Evolutionary conservation across 768 basidiomycete genomes (phyloP).

Genomic region (Candolleomyces aberdarensis): DNA sequence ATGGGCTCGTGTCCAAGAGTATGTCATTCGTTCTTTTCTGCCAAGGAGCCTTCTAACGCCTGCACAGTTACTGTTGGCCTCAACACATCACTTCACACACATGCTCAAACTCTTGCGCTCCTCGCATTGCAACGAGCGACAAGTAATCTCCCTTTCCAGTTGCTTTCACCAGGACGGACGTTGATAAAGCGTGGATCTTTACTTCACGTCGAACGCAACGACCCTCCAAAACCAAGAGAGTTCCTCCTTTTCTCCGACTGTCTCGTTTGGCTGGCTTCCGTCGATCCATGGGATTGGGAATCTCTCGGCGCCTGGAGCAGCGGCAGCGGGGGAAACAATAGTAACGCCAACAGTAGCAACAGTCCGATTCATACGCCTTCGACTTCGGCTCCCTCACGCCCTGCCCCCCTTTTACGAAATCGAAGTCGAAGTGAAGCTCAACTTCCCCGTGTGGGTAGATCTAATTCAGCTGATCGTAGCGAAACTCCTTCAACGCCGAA

Average conservation of each 20-base stretch:
- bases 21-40: constrained; percentile 11
- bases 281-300: constrained; percentile 39
- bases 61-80: constrained; percentile 68
- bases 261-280: constrained; percentile 69
- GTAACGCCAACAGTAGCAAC: constrained; percentile 10
- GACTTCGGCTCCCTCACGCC: constrained; percentile 14
- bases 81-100: constrained; percentile 75
- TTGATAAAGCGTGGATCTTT: constrained; percentile 69
- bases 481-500: background rate
- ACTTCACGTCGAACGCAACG: constrained; percentile 52
- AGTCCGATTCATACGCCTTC: constrained; percentile 3
- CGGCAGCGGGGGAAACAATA: constrained; percentile 19
- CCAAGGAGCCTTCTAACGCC: background rate
- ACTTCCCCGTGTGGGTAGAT: constrained; percentile 24
- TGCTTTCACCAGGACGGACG: constrained; percentile 78
- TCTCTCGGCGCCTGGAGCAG: constrained; percentile 26
- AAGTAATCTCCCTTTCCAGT: constrained; percentile 68
- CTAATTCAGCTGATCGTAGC: background rate
- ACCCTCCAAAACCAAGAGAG: constrained; percentile 53
- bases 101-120: constrained; percentile 71
- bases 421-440: constrained; percentile 65
- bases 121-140: constrained; percentile 80
- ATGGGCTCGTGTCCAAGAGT: constrained; percentile 76
- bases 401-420: constrained; percentile 37
- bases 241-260: constrained; percentile 84